Base-by-base conservation (phyloP, 148 eudicot species). In the Mesembryanthemum crystallinum region DNA sequence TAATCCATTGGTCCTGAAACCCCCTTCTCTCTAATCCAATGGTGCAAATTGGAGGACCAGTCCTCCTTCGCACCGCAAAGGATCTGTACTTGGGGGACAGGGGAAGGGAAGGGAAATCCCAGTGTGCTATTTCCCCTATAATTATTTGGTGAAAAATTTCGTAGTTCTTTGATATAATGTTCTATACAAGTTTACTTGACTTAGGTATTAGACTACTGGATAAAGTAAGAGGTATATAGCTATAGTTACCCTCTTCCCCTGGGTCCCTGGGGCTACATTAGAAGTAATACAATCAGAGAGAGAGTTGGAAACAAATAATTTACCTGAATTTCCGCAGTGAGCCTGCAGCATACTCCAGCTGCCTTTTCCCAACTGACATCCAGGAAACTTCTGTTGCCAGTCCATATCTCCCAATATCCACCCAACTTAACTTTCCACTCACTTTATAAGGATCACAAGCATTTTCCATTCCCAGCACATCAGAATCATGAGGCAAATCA, bases 301-400 rank as follows among this genome's bases (percentile, higher is more conserved):
- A 62, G 75, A 49, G 10, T 45, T 45, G 21, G 10, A 11, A 21
- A 23, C 4, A 33, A 21, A 49, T 4, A 58, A 8, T 23, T 58
- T 37, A 81, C 83, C 83, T 77, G 80, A 81, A 81, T 73, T 77
- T 81, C 60, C 83, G 77, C 54, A 81, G 47, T 28, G 83, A 81
- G 59, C 83, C 83, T 14, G 83, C 83, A 27, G 83, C 83, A 77
- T 77, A 81, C 61, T 81, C 83, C 32, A 81, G 80, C 80, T 81
- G 83, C 33, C 80, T 81, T 70, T 81, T 81, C 35, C 83, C 83
- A 39, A 81, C 83, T 8, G 83, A 77, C 83, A 81, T 81, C 83
- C 83, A 81, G 65, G 76, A 81, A n/a, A 81, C 83, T 81, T 77
- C 83, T 47, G 80, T 81, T 7, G 80, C 83, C 67, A 73, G 61